Evolutionary conservation across 2,329 filamentous ascomycete genomes (phyloP).

Genomic region (Emericellopsis cladophorae): DNA sequence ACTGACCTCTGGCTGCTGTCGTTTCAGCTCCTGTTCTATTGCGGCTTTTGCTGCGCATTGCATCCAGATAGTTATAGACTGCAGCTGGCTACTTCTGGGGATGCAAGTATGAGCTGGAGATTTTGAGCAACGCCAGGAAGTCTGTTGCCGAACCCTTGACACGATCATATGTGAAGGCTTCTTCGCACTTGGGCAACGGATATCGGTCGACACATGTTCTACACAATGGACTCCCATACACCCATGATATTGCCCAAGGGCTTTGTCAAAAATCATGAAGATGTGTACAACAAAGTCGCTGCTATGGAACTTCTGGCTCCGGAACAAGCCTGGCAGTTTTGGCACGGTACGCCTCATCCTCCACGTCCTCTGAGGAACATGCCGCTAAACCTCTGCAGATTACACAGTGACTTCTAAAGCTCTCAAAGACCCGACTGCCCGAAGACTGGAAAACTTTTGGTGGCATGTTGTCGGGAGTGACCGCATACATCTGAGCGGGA

Average conservation of each 20-base stretch:
- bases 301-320: constrained; percentile 33
- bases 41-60: no score
- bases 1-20: no score
- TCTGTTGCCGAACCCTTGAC: no score
- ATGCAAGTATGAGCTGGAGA: no score
- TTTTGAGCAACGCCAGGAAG: no score
- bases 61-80: no score
- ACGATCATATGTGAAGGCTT: no score
- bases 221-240: constrained; percentile 19
- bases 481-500: constrained; percentile 36
- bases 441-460: constrained; percentile 52
- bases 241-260: constrained; percentile 41
- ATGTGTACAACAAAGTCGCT: constrained; percentile 41
- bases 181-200: neutral
- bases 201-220: neutral
- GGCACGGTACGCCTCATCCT: constrained; percentile 34
- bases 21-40: no score
- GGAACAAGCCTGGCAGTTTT: constrained; percentile 41
- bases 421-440: constrained; percentile 48
- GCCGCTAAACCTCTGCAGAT: constrained; percentile 22
- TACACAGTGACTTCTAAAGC: constrained; percentile 48
- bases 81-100: no score
- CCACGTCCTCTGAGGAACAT: constrained; percentile 4
- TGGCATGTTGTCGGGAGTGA: constrained; percentile 54
- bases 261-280: constrained; percentile 39